Evolutionary conservation across 2,329 filamentous ascomycete genomes (phyloP), one percentile per base, ranked within the genome.

Genomic region (Ceratocystis cubensis): DNA sequence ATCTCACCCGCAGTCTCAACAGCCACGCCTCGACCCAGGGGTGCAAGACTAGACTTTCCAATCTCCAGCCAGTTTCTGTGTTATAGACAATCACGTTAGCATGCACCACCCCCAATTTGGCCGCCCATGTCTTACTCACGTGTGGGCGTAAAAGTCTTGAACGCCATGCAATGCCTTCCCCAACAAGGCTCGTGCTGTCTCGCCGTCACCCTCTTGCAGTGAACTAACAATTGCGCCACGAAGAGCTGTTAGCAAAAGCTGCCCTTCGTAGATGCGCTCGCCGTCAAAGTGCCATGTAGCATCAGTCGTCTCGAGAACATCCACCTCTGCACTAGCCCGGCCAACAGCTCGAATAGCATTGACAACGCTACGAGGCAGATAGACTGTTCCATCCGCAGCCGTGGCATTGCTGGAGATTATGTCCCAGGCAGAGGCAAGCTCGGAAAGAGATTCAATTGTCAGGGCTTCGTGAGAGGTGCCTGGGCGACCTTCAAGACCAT

Each of bases 381-480:
- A 57, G 15, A 3, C 25, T 41, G 28, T 25, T 57, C 63, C 56
- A 8, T 59, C 25, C 6, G 15, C 15, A 8, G 28, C 15, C 6
- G 28, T 61, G 15, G 17, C n/a, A 20, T 57, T 57, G 10, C 45
- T 20, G 2, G 61, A 46, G 28, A 59, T 20, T 56, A 67, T 57
- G 62, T 69, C 68, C 17, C 64, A 57, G 13, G 50, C 22, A 41
- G n/a, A 41, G 5, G 61, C 64, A 5, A 66, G 59, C 15, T 56
- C 20, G 5, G 62, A 50, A 44, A 70, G 65, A 41, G 65, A 66
- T 7, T 63, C 61, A 25, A 70, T 65, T 13, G 69, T 70, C 6
- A 70, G 66, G 13, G 66, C 57, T 61, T 69, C 68, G 56, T 70
- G 69, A 5, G 69, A 69, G 13, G 61, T 65, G 3, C 69, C 69